Conservation (phyloP, 2,329 filamentous ascomycete genomes). For the Atkinsonella texensis region DNA sequence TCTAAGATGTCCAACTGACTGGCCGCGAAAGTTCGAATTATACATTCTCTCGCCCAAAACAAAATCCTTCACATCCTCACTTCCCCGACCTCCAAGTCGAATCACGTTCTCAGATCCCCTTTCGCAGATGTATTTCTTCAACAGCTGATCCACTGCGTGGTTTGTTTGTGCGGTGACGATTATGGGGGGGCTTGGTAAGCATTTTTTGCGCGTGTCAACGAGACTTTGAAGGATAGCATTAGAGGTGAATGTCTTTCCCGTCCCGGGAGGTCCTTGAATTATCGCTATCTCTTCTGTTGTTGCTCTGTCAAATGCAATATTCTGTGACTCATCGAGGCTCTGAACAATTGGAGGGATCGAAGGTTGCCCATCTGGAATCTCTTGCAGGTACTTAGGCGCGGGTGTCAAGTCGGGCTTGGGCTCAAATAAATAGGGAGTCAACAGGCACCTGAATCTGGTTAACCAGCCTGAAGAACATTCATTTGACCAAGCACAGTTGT, state of each 20-base stretch:
- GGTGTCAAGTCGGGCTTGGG: slow-evolving; percentile 22
- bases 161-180: slow-evolving; percentile 82
- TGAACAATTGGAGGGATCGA: slow-evolving; percentile 10
- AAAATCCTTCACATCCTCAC: slow-evolving; percentile 55
- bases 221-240: slow-evolving; percentile 47
- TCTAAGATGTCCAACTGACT: neutral
- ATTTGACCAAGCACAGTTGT: neutral
- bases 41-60: slow-evolving; percentile 29
- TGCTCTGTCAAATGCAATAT: slow-evolving; percentile 54
- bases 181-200: slow-evolving; percentile 39
- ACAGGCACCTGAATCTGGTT: slow-evolving; percentile 32
- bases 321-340: slow-evolving; percentile 58
- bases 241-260: slow-evolving; percentile 71
- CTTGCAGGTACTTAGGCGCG: slow-evolving; percentile 17
- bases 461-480: neutral
- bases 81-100: slow-evolving; percentile 51
- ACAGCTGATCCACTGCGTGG: slow-evolving; percentile 75
- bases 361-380: neutral
- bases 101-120: slow-evolving; percentile 40
- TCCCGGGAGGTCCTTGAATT: slow-evolving; percentile 69
- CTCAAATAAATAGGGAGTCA: slow-evolving; percentile 49
- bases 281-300: slow-evolving; percentile 61
- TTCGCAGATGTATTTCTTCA: slow-evolving; percentile 44
- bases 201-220: slow-evolving; percentile 40
- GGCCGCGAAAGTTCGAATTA: slow-evolving; percentile 18